Conservation (phyloP, 192 early-diverging fungal genomes). For the Coemansia sp. region DNA sequence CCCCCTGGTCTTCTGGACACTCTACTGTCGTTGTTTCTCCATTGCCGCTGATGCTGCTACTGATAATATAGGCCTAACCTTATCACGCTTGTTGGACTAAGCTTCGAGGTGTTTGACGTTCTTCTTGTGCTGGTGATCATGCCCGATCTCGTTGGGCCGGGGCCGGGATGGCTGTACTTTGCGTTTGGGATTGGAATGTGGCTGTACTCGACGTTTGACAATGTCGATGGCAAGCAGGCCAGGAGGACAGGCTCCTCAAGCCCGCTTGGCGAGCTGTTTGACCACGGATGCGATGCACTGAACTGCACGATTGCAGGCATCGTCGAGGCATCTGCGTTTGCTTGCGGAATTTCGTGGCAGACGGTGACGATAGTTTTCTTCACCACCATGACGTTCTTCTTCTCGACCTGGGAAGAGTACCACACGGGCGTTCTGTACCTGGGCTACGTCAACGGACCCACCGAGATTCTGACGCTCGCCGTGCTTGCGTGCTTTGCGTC, state of each 20-base stretch:
- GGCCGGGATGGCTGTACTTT: conserved; percentile 70
- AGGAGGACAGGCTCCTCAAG: conserved; percentile 74
- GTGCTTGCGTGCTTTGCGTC: conserved; percentile 68
- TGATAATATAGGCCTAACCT: conserved; percentile 65
- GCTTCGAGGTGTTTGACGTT: conserved; percentile 76
- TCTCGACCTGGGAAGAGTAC: conserved; percentile 90
- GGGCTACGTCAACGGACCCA: conserved; percentile 82
- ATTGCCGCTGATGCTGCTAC: neutral
- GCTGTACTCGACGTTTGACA: conserved; percentile 89
- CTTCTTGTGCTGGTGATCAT: conserved; percentile 66
- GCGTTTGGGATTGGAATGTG: conserved; percentile 78
- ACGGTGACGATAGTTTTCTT: conserved; percentile 63
- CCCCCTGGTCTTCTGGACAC: neutral
- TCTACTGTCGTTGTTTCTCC: neutral
- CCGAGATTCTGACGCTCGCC: conserved; percentile 76
- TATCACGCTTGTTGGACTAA: conserved; percentile 77
- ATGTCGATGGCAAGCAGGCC: conserved; percentile 85
- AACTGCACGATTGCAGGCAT: conserved; percentile 78
- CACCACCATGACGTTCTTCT: conserved; percentile 75
- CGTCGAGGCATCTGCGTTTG: conserved; percentile 72
- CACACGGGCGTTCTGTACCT: conserved; percentile 84
- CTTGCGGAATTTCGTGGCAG: conserved; percentile 69
- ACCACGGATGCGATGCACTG: conserved; percentile 84
- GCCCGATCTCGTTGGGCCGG: conserved; percentile 69
- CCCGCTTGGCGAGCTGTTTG: conserved; percentile 82